These are phyloP conservation scores for Handroanthus guayacan DNA, from an alignment of 257 asterid species.

Conservation along the genomic window DNA sequence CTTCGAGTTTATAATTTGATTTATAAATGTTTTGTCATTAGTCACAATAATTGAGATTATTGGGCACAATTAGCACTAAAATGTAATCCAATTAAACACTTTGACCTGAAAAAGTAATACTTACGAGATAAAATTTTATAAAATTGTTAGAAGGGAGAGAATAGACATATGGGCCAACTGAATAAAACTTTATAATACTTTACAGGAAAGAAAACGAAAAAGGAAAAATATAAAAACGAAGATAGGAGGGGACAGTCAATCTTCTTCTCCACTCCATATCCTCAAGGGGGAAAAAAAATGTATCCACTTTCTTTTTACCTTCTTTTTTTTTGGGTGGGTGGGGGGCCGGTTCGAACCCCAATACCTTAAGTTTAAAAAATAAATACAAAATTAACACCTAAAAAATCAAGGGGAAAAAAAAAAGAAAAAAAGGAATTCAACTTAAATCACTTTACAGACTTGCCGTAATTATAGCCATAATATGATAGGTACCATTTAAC, in stretches of 20 bases:
- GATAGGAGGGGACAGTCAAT: slow-evolving; percentile 22
- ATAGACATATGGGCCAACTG: slow-evolving; percentile 11
- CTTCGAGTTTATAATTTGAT: too few species aligned
- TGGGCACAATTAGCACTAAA: not conserved
- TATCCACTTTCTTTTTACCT: slow-evolving; percentile 33
- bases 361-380: slow-evolving; percentile 9
- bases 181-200: slow-evolving; percentile 38
- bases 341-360: not conserved
- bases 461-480: slow-evolving; percentile 67
- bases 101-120: not conserved
- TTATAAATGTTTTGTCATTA: not conserved
- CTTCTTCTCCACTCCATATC: slow-evolving; percentile 45
- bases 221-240: slow-evolving; percentile 25
- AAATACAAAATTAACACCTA: slow-evolving; percentile 23
- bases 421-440: not conserved
- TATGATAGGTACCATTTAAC: slow-evolving; percentile 77
- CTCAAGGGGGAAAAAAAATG: slow-evolving; percentile 39
- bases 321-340: too few species aligned
- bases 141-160: slow-evolving; percentile 13
- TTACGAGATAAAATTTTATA: not conserved
- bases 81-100: not conserved
- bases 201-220: slow-evolving; percentile 41
- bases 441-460: slow-evolving; percentile 54
- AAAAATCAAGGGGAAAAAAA: slow-evolving; percentile 23
- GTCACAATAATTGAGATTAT: not conserved